Conservation (phyloP, 208 protist genomes). For the Trypanosomatidae sp. region DNA sequence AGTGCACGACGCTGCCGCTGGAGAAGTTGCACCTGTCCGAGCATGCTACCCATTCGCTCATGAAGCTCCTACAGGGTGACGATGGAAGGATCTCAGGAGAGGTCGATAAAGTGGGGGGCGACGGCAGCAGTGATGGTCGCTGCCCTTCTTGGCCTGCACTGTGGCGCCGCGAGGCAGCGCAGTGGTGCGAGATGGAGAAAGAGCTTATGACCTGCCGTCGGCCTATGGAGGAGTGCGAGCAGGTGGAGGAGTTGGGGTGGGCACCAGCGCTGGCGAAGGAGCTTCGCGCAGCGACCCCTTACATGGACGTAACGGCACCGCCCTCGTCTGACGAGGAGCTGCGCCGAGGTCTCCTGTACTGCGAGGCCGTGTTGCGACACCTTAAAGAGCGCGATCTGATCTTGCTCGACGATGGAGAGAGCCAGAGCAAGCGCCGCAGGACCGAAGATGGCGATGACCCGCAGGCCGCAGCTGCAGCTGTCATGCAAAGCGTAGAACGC, state of each 20-base stretch:
- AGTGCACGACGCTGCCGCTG: constrained; percentile 29
- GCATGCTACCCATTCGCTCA: constrained; percentile 28
- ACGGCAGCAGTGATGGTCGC: neutral
- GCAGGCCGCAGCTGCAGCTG: neutral
- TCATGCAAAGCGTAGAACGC: constrained; percentile 7
- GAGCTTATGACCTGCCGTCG: neutral
- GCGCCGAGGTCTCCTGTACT: constrained; percentile 11
- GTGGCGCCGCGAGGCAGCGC: neutral
- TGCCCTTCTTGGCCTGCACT: constrained; percentile 2
- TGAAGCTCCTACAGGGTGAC: constrained; percentile 36
- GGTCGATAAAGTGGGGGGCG: neutral
- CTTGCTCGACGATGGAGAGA: neutral
- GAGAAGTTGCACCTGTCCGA: constrained; percentile 37
- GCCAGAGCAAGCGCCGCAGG: constrained; percentile 13
- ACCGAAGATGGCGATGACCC: neutral
- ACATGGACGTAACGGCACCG: neutral
- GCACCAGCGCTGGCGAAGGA: neutral
- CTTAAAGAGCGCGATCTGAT: neutral
- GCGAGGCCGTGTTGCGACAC: constrained; percentile 19
- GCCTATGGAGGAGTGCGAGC: neutral
- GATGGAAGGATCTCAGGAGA: neutral
- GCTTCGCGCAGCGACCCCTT: neutral
- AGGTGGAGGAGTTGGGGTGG: neutral
- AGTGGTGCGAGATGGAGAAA: constrained; percentile 2
- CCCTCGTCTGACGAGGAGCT: constrained; percentile 6